phyloP scores from a whole-genome alignment of 495 filamentous ascomycete species.

The Hyaloscypha variabilis region DNA sequence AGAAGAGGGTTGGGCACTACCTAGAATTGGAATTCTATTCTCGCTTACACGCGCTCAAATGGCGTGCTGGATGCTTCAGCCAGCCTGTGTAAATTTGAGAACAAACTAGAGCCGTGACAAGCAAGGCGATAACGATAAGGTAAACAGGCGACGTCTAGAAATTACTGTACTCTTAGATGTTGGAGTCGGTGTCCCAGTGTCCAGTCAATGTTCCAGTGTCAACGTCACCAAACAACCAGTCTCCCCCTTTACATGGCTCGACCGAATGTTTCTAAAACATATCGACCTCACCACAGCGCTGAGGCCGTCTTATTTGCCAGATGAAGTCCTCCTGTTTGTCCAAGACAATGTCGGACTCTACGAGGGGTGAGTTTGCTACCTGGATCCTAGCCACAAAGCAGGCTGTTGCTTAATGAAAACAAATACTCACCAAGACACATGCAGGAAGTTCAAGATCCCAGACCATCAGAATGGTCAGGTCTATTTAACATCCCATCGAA shows the following conservation, averaged over 20 bases:
- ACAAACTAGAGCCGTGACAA: neutral
- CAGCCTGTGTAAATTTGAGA: conserved; percentile 12
- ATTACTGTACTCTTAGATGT: conserved; percentile 1
- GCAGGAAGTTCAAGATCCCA: conserved; percentile 92
- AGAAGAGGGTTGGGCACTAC: conserved; percentile 14
- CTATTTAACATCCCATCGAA: conserved; percentile 92
- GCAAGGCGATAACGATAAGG: conserved; percentile 20
- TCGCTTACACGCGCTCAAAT: neutral
- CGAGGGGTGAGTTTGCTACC: conserved; percentile 72
- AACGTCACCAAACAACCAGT: neutral
- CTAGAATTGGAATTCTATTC: neutral
- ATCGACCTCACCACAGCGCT: conserved; percentile 94
- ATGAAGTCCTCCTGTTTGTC: conserved; percentile 90
- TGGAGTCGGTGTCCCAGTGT: neutral
- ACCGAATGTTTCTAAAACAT: conserved; percentile 93
- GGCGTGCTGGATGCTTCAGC: conserved; percentile 10
- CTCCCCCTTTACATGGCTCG: conserved; percentile 40
- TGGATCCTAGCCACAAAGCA: neutral
- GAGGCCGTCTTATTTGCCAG: conserved; percentile 85
- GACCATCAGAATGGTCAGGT: conserved; percentile 93
- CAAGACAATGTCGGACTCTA: conserved; percentile 97
- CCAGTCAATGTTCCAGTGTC: too few relatives aligned
- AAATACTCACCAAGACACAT: conserved; percentile 14
- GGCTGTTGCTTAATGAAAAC: neutral
- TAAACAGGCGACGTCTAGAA: neutral